These are phyloP conservation scores for Pseudogymnoascus sp. DNA, from an alignment of 2,329 filamentous ascomycete species.

Conservation along the genomic window DNA sequence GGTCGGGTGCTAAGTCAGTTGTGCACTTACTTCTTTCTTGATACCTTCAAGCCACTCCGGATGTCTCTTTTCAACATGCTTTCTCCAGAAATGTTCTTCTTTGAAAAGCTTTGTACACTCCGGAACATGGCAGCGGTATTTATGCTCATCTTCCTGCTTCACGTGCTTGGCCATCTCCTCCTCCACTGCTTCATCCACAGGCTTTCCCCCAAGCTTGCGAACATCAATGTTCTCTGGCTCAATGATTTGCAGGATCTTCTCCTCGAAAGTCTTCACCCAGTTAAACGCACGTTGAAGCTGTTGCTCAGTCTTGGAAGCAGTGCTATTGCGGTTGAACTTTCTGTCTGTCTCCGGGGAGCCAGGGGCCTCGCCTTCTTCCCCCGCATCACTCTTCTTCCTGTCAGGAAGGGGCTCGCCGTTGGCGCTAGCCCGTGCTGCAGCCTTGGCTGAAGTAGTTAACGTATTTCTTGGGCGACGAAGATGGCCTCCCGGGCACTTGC, in stretches of 20 bases:
- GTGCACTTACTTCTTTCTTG: conserved; percentile 66
- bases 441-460: conserved; percentile 72
- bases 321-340: conserved; percentile 53
- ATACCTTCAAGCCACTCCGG: conserved; percentile 75
- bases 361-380: conserved; percentile 52
- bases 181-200: conserved; percentile 74
- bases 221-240: conserved; percentile 84
- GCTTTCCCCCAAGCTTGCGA: conserved; percentile 82
- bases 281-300: conserved; percentile 93
- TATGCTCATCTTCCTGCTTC: conserved; percentile 95
- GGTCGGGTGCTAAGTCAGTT: neutral
- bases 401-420: conserved; percentile 74
- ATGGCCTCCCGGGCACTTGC: conserved; percentile 96
- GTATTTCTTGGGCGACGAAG: conserved; percentile 83
- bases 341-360: conserved; percentile 62
- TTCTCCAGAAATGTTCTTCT: conserved; percentile 92
- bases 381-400: conserved; percentile 61
- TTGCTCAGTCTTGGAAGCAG: conserved; percentile 71
- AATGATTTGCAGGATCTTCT: conserved; percentile 87
- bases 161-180: conserved; percentile 82
- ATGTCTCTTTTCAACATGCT: conserved; percentile 96
- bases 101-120: conserved; percentile 97
- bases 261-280: conserved; percentile 98
- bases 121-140: conserved; percentile 92
- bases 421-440: conserved; percentile 77